phyloP scores from a whole-genome alignment of 2,329 filamentous ascomycete genomes.

The Nannizziopsis barbatae region DNA sequence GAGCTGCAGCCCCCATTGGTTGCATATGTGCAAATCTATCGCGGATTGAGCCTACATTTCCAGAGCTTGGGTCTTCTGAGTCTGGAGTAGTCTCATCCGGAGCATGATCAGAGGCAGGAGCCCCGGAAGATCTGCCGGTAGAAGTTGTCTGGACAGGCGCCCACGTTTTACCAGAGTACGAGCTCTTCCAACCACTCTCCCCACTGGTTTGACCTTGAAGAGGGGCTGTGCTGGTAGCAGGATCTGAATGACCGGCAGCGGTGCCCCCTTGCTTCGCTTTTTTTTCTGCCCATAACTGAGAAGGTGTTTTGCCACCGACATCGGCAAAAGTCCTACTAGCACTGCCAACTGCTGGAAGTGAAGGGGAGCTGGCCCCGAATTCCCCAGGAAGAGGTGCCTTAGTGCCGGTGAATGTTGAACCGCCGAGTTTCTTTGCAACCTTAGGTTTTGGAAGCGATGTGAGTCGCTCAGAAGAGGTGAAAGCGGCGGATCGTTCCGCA shows the following conservation, averaged over 20 bases:
- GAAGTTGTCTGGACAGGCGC: slow-evolving; percentile 64
- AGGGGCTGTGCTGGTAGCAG: slow-evolving; percentile 30
- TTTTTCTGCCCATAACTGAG: slow-evolving; percentile 94
- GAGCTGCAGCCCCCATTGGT: slow-evolving; percentile 46
- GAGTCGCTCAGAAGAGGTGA: slow-evolving; percentile 63
- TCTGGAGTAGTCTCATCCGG: slow-evolving; percentile 26
- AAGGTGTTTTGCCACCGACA: slow-evolving; percentile 87
- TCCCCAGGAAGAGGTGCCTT: slow-evolving; percentile 72
- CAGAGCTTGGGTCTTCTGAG: slow-evolving; percentile 43
- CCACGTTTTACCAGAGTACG: slow-evolving; percentile 84
- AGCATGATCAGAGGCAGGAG: slow-evolving; percentile 16
- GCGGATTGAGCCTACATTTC: slow-evolving; percentile 61
- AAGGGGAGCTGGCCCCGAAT: slow-evolving; percentile 50
- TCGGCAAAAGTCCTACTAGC: slow-evolving; percentile 92
- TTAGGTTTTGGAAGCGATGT: slow-evolving; percentile 89
- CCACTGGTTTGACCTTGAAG: slow-evolving; percentile 61
- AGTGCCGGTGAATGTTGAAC: slow-evolving; percentile 67
- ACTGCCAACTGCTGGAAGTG: slow-evolving; percentile 55
- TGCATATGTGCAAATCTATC: slow-evolving; percentile 72
- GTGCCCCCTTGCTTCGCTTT: slow-evolving; percentile 67
- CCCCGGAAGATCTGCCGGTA: slow-evolving; percentile 52
- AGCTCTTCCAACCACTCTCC: slow-evolving; percentile 72
- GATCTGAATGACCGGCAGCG: slow-evolving; percentile 36
- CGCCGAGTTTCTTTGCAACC: slow-evolving; percentile 76
- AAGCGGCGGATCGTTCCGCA: slow-evolving; percentile 65